Evolutionary conservation across 768 basidiomycete species (phyloP), one percentile per base, ranked within the genome.

Genomic region (Mycena leptocephala): DNA sequence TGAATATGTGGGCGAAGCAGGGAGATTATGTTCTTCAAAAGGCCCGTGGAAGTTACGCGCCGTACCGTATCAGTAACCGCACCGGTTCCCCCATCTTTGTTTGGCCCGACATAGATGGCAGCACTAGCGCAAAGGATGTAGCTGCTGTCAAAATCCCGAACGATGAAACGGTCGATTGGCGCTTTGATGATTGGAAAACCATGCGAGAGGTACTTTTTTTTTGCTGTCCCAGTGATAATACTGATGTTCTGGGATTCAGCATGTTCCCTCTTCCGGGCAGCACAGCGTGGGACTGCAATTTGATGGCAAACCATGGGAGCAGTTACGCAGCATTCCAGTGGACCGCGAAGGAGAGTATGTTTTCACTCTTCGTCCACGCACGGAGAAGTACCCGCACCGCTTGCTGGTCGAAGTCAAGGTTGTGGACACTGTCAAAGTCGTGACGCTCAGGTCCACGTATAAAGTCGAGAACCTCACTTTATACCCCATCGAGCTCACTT

Each of bases 161-260:
- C 77, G 94, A 95, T 43, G 90, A 95, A 80, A 92, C 89, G 10
- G 87, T 96, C 5, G 97, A 99, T 71, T 99, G 98, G 98, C 90
- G 98, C 70, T 99, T 99, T 80, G 97, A 99, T 82, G 97, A 99
- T 81, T 97, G 96, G 95, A 94, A 94, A 82, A 94, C 94, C 5
- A 93, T 95, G 88, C 93, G 98, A 82, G 98, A 99, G 88, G 97
- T 96, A 81, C 75, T 77, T 22, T 58, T 56, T 28, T 41, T 16
- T 28, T 6, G 13, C 1, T 66, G 2, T 59, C 26, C 32, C 22
- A 18, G 56, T 63, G 69, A 46, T 46, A 68, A 55, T 66, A 22
- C 56, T 73, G 18, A 72, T 46, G 26, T 72, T 48, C 18, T 51
- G 30, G 14, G 28, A 33, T 68, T 26, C 75, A 94, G 92, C 92